These are phyloP conservation scores for Dryadomyces quercivorus DNA, from an alignment of 2,329 filamentous ascomycete species.

Conservation along the genomic window DNA sequence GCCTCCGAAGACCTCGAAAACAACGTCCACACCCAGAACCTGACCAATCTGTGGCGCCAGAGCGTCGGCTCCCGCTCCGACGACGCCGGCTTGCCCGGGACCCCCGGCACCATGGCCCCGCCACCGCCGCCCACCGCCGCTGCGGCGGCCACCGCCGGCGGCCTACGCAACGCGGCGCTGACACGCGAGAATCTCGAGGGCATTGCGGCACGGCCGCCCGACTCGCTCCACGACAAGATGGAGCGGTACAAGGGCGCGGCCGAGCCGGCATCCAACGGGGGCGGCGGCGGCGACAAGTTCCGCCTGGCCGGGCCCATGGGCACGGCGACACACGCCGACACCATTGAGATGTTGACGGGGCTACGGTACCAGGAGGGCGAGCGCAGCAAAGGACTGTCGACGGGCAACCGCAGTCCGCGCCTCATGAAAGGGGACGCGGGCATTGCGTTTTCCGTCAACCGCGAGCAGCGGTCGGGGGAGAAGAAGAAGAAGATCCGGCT, in stretches of 20 bases:
- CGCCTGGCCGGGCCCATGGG: background rate
- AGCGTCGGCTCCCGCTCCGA: conserved; percentile 26
- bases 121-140: background rate
- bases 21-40: conserved; percentile 46
- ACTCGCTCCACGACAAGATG: conserved; percentile 78
- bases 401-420: conserved; percentile 67
- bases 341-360: conserved; percentile 87
- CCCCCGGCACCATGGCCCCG: background rate
- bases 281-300: background rate
- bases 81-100: conserved; percentile 12
- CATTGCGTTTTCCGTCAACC: conserved; percentile 70
- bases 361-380: conserved; percentile 81
- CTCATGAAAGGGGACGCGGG: conserved; percentile 78
- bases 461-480: conserved; percentile 57
- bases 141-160: conserved; percentile 18
- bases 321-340: conserved; percentile 58
- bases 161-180: conserved; percentile 48
- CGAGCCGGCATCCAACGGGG: background rate
- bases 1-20: conserved; percentile 62
- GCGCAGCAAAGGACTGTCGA: conserved; percentile 76
- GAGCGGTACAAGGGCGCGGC: conserved; percentile 56
- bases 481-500: conserved; percentile 85
- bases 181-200: conserved; percentile 74
- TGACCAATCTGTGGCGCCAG: conserved; percentile 24
- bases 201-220: conserved; percentile 51